Percentiles rank a stretch among this genome's conserved stretches.
Evolutionary conservation across 768 basidiomycete species (phyloP).

Genomic region (Mycena chlorophos): DNA sequence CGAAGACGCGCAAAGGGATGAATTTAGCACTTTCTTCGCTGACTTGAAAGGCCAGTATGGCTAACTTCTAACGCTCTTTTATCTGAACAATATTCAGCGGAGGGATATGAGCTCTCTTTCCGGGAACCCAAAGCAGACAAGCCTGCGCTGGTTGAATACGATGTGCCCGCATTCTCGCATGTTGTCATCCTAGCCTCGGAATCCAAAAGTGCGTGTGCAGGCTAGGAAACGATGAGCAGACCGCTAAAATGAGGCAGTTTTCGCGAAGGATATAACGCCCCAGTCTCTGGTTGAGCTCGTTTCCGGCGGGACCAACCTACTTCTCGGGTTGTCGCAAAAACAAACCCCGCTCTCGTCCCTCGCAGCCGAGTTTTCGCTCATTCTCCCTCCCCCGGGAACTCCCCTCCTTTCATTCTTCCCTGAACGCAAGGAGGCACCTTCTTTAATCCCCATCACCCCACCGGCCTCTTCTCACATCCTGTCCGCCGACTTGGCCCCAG

Average conservation of each 20-base stretch:
- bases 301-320: conserved; percentile 73
- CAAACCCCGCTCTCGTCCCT: conserved; percentile 73
- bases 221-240: neutral
- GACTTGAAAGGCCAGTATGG: conserved; percentile 61
- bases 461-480: conserved; percentile 45
- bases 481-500: conserved; percentile 49
- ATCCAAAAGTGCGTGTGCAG: conserved; percentile 66
- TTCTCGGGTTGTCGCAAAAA: conserved; percentile 78
- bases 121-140: conserved; percentile 75
- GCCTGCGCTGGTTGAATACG: conserved; percentile 68
- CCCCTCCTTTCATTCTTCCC: conserved; percentile 87
- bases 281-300: conserved; percentile 76
- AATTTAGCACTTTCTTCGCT: conserved; percentile 83
- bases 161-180: conserved; percentile 76
- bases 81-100: conserved; percentile 43
- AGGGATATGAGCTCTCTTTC: conserved; percentile 87
- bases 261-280: conserved; percentile 74
- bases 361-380: conserved; percentile 88
- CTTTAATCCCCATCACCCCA: conserved; percentile 64
- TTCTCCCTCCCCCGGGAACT: conserved; percentile 81
- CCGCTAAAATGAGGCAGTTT: conserved; percentile 42
- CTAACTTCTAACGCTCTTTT: neutral
- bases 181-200: conserved; percentile 85
- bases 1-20: conserved; percentile 66
- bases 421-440: conserved; percentile 61